phyloP scores from a whole-genome alignment of 805 yeast genomes.

The Kodamaea sagamina region DNA sequence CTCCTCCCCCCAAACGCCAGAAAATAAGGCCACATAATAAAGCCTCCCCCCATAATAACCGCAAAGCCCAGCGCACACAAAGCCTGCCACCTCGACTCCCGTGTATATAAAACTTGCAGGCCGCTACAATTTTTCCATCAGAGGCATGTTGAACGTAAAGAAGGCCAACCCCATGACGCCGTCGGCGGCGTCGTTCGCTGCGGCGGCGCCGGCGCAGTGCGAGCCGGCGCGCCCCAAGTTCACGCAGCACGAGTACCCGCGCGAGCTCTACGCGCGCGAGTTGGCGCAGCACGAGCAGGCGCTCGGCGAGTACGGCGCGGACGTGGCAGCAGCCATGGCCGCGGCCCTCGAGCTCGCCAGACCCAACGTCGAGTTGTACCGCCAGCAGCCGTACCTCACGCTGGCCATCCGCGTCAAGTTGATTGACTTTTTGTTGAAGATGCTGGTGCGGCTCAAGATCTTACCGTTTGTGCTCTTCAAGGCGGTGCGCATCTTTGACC shows the following conservation, averaged over 20 bases:
- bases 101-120: constrained; percentile 1
- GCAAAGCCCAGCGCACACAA: background rate
- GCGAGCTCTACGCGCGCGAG: constrained; percentile 51
- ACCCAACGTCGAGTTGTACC: constrained; percentile 60
- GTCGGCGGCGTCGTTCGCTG: constrained; percentile 4
- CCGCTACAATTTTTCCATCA: constrained; percentile 1
- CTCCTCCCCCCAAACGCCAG: too few species aligned
- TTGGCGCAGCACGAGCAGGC: constrained; percentile 46
- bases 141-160: background rate
- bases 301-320: constrained; percentile 54
- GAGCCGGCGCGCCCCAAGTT: constrained; percentile 15
- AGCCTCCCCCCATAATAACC: too few species aligned
- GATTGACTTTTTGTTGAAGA: constrained; percentile 78
- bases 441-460: constrained; percentile 62
- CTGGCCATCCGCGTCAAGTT: constrained; percentile 72
- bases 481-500: constrained; percentile 77
- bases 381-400: constrained; percentile 84
- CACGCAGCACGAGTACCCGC: constrained; percentile 53
- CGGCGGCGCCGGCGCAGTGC: constrained; percentile 1
- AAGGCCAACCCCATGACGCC: constrained; percentile 8
- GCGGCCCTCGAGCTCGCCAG: constrained; percentile 35
- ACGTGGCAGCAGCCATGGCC: constrained; percentile 44
- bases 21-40: too few species aligned
- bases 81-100: background rate
- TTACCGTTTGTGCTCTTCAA: constrained; percentile 67